Evolutionary conservation across 768 basidiomycete species (phyloP), one percentile per base, ranked within the genome.

Genomic region (Boletus huronensis): DNA sequence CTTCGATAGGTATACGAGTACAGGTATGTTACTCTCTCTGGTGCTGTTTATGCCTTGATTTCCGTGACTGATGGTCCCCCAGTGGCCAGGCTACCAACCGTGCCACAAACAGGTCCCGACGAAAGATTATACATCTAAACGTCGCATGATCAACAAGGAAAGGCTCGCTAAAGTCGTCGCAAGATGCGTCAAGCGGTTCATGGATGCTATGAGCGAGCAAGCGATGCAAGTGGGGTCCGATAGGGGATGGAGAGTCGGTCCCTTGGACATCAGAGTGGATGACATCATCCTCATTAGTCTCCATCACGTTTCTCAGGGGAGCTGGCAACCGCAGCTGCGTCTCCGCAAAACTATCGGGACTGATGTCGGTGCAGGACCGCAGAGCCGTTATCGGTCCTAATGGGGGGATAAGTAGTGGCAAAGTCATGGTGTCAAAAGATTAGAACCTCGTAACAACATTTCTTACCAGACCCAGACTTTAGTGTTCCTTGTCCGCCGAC

Each of bases 11-110:
- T 1, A 83, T 90, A 54, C 79, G 87, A 25, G 70, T 88, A 23
- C 82, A 86, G 74, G 87, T 87, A 32, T 2, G 44, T 51, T 64
- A 4, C 1, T 1, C 34, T 42, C 54, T 41, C 28, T 43, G n/a
- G 9, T 8, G 7, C 7, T 6, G 6, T 45, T 8, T n/a, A n/a
- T 14, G 2, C 21, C 23, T 26, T 36, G 11, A 6, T 19, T 2
- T 47, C 34, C 1, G 17, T 26, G 25, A 25, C 3, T 38, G 29
- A 55, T 19, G 6, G 8, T 25, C n/a, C 23, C 34, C 16, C 55
- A 88, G 87, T 90, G 88, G 88, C 87, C 85, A 17, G 87, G 87
- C 2, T 89, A 89, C 63, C 74, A 76, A 39, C 80, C 81, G 48
- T 87, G 82, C 82, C 83, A 81, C 56, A 76, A 83, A 49, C 87